A percentile compares a stretch with the other conserved stretches of the same genome.
These are phyloP conservation scores for Neurospora sp. DNA, from an alignment of 495 filamentous ascomycete genomes.

Conservation along the genomic window DNA sequence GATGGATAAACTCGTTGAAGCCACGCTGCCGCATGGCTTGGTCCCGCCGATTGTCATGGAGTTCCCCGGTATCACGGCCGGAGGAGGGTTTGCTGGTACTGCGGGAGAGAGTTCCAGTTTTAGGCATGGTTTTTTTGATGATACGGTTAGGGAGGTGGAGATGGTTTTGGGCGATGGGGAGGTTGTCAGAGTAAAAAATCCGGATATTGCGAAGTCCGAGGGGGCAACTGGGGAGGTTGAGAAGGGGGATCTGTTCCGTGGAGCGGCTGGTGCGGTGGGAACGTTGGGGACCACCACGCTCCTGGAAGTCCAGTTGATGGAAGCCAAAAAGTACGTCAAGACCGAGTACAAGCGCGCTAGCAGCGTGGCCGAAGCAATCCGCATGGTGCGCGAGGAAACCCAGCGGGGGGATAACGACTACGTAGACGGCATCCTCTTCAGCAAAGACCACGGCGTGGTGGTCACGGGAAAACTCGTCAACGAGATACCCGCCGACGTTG, in stretches of 20 bases:
- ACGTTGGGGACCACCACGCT: constrained; percentile 46
- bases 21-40: constrained; percentile 41
- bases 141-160: constrained; percentile 45
- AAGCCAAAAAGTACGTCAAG: constrained; percentile 45
- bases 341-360: constrained; percentile 34
- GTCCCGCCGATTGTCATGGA: constrained; percentile 50
- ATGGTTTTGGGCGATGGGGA: constrained; percentile 47
- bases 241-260: constrained; percentile 41
- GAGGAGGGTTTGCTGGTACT: constrained; percentile 52
- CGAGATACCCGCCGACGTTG: constrained; percentile 16
- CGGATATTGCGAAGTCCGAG: constrained; percentile 8
- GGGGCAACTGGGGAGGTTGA: not conserved
- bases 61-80: constrained; percentile 55
- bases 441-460: constrained; percentile 38
- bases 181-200: constrained; percentile 21
- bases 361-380: constrained; percentile 33
- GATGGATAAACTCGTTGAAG: constrained; percentile 50
- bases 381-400: constrained; percentile 21
- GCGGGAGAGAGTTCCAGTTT: constrained; percentile 47
- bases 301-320: constrained; percentile 42
- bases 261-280: constrained; percentile 46
- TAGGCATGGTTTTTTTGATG: constrained; percentile 49
- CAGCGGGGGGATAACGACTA: constrained; percentile 23
- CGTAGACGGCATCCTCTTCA: constrained; percentile 42
- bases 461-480: constrained; percentile 42